Evolutionary conservation across 2,329 filamentous ascomycete species (phyloP).

Genomic region (Neurospora crassa): DNA sequence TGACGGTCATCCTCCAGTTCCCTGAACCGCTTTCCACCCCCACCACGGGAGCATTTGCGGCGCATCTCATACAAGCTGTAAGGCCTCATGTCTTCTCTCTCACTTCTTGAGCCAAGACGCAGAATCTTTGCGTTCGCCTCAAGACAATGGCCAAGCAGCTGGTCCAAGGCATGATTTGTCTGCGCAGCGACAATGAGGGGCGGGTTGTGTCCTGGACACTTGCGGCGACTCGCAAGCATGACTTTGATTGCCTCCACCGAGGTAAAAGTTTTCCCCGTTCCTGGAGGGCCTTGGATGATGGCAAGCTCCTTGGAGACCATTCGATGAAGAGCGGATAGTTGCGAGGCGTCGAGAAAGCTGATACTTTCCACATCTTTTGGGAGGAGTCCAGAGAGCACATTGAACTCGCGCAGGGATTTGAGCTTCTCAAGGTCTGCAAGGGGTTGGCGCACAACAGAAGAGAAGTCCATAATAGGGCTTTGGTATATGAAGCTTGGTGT

Average conservation of each 20-base stretch:
- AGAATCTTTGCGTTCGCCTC: conserved; percentile 44
- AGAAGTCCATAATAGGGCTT: conserved; percentile 24
- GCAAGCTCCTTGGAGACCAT: conserved; percentile 65
- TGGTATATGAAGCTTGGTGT: conserved; percentile 23
- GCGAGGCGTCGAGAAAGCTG: conserved; percentile 55
- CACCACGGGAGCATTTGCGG: conserved; percentile 10
- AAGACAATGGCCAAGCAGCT: conserved; percentile 58
- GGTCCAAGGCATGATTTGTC: conserved; percentile 85
- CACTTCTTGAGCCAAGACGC: conserved; percentile 56
- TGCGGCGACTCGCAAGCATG: conserved; percentile 51
- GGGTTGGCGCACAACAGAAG: conserved; percentile 21
- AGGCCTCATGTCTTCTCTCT: conserved; percentile 53
- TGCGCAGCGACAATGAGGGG: conserved; percentile 76
- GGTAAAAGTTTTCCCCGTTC: conserved; percentile 68
- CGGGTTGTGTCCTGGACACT: conserved; percentile 34
- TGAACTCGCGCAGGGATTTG: conserved; percentile 12
- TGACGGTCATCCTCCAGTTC: conserved; percentile 11
- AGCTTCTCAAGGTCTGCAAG: not conserved
- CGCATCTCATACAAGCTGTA: conserved; percentile 58
- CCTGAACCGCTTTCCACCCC: not conserved
- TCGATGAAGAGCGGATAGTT: conserved; percentile 55
- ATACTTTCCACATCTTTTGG: conserved; percentile 16
- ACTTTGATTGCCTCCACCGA: conserved; percentile 63
- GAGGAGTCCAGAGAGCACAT: conserved; percentile 15
- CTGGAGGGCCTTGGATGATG: conserved; percentile 75